phyloP scores from a whole-genome alignment of 768 basidiomycete species.

The Tricholoma matsutake region DNA sequence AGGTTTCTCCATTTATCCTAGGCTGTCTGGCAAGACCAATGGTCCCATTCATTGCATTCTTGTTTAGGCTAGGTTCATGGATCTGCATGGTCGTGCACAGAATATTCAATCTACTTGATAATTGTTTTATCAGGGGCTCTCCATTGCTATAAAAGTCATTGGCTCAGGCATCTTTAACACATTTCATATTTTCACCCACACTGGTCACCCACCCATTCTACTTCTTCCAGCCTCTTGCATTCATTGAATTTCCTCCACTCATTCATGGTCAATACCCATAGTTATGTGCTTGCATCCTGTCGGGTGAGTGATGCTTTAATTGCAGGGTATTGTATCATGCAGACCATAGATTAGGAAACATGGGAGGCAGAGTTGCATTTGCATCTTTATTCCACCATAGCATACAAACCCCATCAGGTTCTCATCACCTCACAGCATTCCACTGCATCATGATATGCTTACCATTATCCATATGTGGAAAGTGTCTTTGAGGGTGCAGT shows the following conservation, averaged over 20 bases:
- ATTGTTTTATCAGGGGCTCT: not conserved
- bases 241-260: not conserved
- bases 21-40: not conserved
- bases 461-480: not conserved
- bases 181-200: not conserved
- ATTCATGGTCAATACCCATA: not conserved
- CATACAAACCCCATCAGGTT: not conserved
- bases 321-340: not conserved
- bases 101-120: not conserved
- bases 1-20: not conserved
- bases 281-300: not conserved
- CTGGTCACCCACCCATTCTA: not conserved
- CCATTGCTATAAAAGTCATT: not conserved
- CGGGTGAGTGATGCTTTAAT: not conserved
- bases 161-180: not conserved
- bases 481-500: conserved; percentile 1
- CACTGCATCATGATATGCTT: not conserved
- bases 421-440: not conserved
- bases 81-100: no score
- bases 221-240: not conserved
- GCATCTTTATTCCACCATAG: not conserved
- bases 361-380: not conserved
- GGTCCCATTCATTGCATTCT: not conserved
- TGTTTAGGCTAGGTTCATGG: no score
- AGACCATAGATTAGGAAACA: not conserved